Evolutionary conservation across 495 filamentous ascomycete genomes (phyloP), one percentile per base, ranked within the genome.

Genomic region (Aspergillus avenaceus): DNA sequence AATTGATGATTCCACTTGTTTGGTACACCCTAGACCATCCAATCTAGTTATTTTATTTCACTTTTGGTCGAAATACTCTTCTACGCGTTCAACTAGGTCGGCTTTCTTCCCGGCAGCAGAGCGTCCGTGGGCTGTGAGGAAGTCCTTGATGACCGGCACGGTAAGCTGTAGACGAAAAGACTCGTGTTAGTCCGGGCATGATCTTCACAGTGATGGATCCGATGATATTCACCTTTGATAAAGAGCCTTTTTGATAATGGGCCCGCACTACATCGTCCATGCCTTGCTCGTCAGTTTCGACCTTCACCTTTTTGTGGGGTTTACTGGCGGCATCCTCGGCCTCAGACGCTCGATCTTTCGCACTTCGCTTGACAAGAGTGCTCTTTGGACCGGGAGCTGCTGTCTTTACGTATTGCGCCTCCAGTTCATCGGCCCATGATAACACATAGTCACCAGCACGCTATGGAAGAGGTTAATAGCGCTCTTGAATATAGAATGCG

Each of bases 31-130:
- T n/a, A n/a, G n/a, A n/a, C n/a, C n/a, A n/a, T n/a, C n/a, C n/a
- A n/a, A n/a, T 47, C 5, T 23, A 1, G 1, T 12, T 11, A 37
- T 22, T 27, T n/a, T 5, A 5, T 12, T 13, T 28, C 8, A 59
- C 53, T 81, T 82, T 26, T 64, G 52, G 60, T 95, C 90, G 47
- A 92, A 82, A 67, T 80, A 88, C 53, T 84, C 78, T 62, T 92
- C 87, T 13, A 96, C 74, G 32, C 81, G 81, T 37, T 91, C 87
- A 3, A 96, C 65, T 13, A 97, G 71, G 40, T 93, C 85, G 4
- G 75, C 79, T 66, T 97, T 97, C 68, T 88, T 87, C 0, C 89
- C 88, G 18, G 64, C 70, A 5, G 77, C 71, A 37, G 74, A 71
- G 14, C 90, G 62, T 5, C 82, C 80, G 54, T 87, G 87, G 4